A percentile compares a stretch with the other conserved stretches of the same genome.
Evolutionary conservation across 2,329 filamentous ascomycete species (phyloP).

Genomic region (Colletotrichum scovillei): DNA sequence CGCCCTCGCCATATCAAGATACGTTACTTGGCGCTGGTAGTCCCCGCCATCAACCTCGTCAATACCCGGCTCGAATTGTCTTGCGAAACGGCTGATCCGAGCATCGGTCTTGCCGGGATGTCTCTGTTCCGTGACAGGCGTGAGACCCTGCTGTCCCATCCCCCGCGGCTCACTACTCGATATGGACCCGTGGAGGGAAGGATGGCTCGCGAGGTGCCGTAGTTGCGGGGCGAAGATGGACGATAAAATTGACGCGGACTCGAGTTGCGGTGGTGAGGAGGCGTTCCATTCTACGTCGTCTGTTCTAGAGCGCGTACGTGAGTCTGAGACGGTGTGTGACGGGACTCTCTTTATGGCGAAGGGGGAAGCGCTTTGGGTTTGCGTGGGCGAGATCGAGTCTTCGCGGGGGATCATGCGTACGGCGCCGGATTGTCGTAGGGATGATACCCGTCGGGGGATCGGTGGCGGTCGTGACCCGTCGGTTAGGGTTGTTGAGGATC

Average conservation of each 20-base stretch:
- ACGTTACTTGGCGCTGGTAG: slow-evolving; percentile 5
- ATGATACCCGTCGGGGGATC: background rate
- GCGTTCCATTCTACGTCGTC: background rate
- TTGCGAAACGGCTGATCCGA: slow-evolving; percentile 33
- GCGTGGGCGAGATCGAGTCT: background rate
- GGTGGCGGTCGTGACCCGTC: background rate
- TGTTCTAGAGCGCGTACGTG: background rate
- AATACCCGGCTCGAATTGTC: slow-evolving; percentile 25
- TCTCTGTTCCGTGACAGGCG: slow-evolving; percentile 26
- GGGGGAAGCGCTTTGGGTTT: background rate
- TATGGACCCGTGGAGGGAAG: background rate
- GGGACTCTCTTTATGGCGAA: background rate
- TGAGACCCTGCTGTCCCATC: background rate
- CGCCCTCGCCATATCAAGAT: background rate
- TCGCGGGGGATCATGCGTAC: background rate
- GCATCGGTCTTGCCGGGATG: slow-evolving; percentile 26
- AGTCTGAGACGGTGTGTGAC: slow-evolving; percentile 8
- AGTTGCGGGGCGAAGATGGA: slow-evolving; percentile 29
- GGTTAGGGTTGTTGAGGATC: slow-evolving; percentile 5
- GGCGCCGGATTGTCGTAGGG: background rate
- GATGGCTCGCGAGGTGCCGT: slow-evolving; percentile 26
- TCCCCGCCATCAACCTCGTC: slow-evolving; percentile 16
- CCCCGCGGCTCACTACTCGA: background rate
- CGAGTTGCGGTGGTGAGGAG: slow-evolving; percentile 2
- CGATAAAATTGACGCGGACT: slow-evolving; percentile 28